A percentile compares a stretch with the other conserved stretches of the same genome.
phyloP scores from a whole-genome alignment of 176 grass and related monocot genomes.

The Oryza brachyantha region DNA sequence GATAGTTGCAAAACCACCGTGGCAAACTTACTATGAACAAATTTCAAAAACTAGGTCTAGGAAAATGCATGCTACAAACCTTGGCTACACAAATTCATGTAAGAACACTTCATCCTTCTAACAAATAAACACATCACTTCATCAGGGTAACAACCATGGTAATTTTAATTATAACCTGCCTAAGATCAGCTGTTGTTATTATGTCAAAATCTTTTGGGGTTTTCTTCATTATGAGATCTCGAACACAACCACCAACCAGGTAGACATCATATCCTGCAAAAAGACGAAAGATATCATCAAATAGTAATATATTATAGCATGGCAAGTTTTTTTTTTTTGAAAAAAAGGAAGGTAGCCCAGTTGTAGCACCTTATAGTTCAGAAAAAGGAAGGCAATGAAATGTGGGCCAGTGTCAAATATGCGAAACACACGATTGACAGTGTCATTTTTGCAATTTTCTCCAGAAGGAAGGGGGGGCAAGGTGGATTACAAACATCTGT shows the following conservation, averaged over 20 bases:
- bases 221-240: constrained; percentile 95
- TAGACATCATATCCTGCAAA: constrained; percentile 88
- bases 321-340: neutral
- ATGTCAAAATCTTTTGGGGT: constrained; percentile 95
- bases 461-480: no score
- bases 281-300: constrained; percentile 21
- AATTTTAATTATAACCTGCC: constrained; percentile 64
- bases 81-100: neutral
- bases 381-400: neutral
- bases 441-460: no score
- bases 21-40: neutral
- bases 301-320: neutral
- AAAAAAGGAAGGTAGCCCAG: neutral
- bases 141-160: constrained; percentile 17
- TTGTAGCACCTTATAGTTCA: constrained; percentile 17
- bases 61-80: constrained; percentile 1
- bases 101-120: neutral
- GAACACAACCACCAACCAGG: constrained; percentile 90
- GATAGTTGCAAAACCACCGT: neutral
- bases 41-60: constrained; percentile 4
- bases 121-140: neutral
- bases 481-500: neutral
- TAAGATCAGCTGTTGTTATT: constrained; percentile 88
- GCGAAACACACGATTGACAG: no score
- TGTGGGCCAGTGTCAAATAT: no score